Evolutionary conservation across 805 yeast genomes (phyloP).

Genomic region (Wickerhamiella azyma): DNA sequence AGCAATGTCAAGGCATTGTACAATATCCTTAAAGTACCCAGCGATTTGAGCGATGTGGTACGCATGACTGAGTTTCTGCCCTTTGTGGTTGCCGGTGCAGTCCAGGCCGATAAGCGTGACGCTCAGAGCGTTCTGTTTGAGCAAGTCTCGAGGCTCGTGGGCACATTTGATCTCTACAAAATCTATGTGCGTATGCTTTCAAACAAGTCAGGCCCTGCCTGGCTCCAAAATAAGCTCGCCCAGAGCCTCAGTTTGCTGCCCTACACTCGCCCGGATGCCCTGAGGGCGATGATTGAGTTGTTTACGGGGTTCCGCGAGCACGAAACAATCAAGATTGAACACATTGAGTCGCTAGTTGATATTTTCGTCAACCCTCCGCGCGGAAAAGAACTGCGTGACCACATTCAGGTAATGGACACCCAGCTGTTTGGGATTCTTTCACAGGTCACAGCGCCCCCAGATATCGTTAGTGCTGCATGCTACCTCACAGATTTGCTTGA

Average conservation of each 20-base stretch:
- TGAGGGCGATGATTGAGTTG: constrained; percentile 60
- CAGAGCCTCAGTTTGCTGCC: constrained; percentile 41
- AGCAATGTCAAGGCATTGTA: not conserved
- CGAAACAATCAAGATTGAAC: constrained; percentile 53
- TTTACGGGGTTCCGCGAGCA: constrained; percentile 62
- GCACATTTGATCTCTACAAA: constrained; percentile 53
- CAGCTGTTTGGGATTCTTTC: constrained; percentile 49
- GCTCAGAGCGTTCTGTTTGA: not conserved
- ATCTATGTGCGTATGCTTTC: constrained; percentile 34
- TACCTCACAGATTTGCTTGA: constrained; percentile 6
- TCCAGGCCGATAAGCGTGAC: not conserved
- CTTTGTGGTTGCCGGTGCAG: constrained; percentile 12
- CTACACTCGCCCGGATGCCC: constrained; percentile 50
- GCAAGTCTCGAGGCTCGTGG: constrained; percentile 15
- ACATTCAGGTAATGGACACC: constrained; percentile 43
- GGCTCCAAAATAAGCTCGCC: constrained; percentile 37
- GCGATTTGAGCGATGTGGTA: constrained; percentile 25
- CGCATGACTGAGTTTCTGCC: constrained; percentile 13
- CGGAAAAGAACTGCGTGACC: constrained; percentile 32
- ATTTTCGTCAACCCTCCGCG: constrained; percentile 53
- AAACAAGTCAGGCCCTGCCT: constrained; percentile 25
- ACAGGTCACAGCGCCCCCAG: constrained; percentile 34
- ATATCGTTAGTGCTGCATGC: constrained; percentile 8
- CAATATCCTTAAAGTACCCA: constrained; percentile 12
- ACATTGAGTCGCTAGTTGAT: constrained; percentile 51